phyloP scores from a whole-genome alignment of 225 moss, liverwort and hornwort genomes.

The Bryoerythrophyllum caledonicum region DNA sequence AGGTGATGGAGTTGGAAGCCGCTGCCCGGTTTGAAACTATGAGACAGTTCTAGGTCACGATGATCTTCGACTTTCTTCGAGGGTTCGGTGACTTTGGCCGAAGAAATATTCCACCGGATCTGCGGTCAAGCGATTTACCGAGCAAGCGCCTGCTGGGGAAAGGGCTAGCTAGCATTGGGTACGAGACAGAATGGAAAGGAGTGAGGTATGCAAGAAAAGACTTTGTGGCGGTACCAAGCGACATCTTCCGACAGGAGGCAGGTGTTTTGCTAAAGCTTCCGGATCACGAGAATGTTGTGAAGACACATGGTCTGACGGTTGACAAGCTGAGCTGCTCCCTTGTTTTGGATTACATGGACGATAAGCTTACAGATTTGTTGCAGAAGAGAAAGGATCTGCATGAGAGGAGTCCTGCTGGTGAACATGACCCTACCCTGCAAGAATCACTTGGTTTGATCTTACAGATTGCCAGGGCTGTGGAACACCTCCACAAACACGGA shows the following conservation, averaged over 20 bases:
- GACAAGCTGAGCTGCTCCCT: conserved; percentile 24
- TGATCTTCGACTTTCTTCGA: too few species aligned
- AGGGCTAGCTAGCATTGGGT: conserved; percentile 15
- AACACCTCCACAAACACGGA: not conserved
- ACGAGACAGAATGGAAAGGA: conserved; percentile 13
- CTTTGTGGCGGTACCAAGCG: not conserved
- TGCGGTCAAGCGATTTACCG: conserved; percentile 12
- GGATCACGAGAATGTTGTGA: conserved; percentile 16
- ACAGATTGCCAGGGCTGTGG: conserved; percentile 23
- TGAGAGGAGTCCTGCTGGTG: not conserved
- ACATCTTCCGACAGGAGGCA: conserved; percentile 13
- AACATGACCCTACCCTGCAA: not conserved
- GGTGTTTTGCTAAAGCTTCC: not conserved
- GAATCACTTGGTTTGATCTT: conserved; percentile 17
- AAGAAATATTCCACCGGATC: not conserved
- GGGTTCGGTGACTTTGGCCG: not conserved
- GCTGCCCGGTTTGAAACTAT: too few species aligned
- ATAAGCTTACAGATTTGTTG: conserved; percentile 8
- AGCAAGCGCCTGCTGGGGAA: conserved; percentile 8
- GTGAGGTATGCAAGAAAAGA: conserved; percentile 11
- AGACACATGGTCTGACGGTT: conserved; percentile 9
- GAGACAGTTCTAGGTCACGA: too few species aligned
- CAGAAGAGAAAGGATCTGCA: not conserved
- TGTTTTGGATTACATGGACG: conserved; percentile 22
- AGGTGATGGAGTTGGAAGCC: too few species aligned